Evolutionary conservation across 345 rosid species (phyloP).

Genomic region (Euclidium syriacum): DNA sequence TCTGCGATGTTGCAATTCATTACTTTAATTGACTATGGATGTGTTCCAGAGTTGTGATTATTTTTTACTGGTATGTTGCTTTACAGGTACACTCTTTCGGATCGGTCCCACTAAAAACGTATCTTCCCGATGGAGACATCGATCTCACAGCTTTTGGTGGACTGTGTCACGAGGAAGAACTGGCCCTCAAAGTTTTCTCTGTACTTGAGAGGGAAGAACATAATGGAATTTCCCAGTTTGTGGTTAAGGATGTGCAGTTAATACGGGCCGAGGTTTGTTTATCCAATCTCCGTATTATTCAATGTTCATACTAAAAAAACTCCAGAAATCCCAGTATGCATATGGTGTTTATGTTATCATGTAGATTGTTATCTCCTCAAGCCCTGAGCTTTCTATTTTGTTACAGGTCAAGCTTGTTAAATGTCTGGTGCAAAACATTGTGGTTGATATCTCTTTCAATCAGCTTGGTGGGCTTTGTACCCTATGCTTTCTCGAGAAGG

Average conservation of each 20-base stretch:
- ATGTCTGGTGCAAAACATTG: conserved; percentile 73
- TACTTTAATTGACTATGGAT: background rate
- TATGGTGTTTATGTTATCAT: conserved; percentile 11
- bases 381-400: background rate
- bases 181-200: conserved; percentile 50
- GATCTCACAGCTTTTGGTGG: conserved; percentile 83
- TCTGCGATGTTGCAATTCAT: background rate
- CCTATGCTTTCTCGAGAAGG: conserved; percentile 93
- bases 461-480: conserved; percentile 83
- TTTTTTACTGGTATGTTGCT: conserved; percentile 9
- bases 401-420: conserved; percentile 90
- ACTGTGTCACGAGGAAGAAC: conserved; percentile 47
- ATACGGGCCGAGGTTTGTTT: conserved; percentile 70
- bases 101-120: conserved; percentile 88
- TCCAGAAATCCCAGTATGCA: background rate
- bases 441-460: conserved; percentile 91
- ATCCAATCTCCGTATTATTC: background rate
- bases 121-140: conserved; percentile 97
- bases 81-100: conserved; percentile 86
- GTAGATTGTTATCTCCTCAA: background rate
- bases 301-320: background rate
- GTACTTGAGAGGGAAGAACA: conserved; percentile 70
- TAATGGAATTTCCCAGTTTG: conserved; percentile 47
- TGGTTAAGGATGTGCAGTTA: conserved; percentile 68
- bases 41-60: background rate